Evolutionary conservation across 768 basidiomycete species (phyloP).

Genomic region (Lactarius tabidus): DNA sequence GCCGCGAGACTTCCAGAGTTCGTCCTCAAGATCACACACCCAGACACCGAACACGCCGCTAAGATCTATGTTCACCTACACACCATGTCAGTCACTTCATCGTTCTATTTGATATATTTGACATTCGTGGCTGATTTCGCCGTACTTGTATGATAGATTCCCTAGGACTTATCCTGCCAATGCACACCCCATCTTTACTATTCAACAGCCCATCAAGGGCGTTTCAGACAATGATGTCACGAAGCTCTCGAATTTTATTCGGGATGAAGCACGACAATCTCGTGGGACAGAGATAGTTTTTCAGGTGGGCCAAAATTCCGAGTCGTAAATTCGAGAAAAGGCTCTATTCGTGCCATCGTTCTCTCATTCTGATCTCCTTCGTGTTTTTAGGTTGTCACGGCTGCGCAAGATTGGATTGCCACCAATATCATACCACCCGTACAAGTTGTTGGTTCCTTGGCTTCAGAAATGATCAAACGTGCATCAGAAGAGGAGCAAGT

Average conservation of each 20-base stretch:
- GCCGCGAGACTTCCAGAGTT: slow-evolving; percentile 72
- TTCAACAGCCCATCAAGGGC: slow-evolving; percentile 63
- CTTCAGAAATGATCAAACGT: slow-evolving; percentile 72
- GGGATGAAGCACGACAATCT: slow-evolving; percentile 58
- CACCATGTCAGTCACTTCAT: slow-evolving; percentile 57
- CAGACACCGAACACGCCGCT: slow-evolving; percentile 49
- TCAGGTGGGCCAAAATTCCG: slow-evolving; percentile 50
- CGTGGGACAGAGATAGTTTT: slow-evolving; percentile 77
- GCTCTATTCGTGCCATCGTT: not conserved
- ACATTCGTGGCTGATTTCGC: slow-evolving; percentile 1
- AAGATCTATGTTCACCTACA: slow-evolving; percentile 65
- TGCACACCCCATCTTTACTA: slow-evolving; percentile 61
- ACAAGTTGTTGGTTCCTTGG: slow-evolving; percentile 66
- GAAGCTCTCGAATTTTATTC: slow-evolving; percentile 55
- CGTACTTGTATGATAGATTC: slow-evolving; percentile 42
- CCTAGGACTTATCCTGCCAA: slow-evolving; percentile 80
- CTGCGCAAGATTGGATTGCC: slow-evolving; percentile 68
- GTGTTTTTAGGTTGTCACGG: slow-evolving; percentile 53
- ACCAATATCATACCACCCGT: slow-evolving; percentile 51
- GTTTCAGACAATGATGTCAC: slow-evolving; percentile 53
- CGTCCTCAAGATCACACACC: slow-evolving; percentile 66
- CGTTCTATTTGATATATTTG: not conserved
- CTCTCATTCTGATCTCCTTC: not conserved
- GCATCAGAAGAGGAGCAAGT: slow-evolving; percentile 68
- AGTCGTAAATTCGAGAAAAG: not conserved